These are phyloP conservation scores for Calamus simplicifolius DNA, from an alignment of 176 grass and related monocot species.

Conservation along the genomic window DNA sequence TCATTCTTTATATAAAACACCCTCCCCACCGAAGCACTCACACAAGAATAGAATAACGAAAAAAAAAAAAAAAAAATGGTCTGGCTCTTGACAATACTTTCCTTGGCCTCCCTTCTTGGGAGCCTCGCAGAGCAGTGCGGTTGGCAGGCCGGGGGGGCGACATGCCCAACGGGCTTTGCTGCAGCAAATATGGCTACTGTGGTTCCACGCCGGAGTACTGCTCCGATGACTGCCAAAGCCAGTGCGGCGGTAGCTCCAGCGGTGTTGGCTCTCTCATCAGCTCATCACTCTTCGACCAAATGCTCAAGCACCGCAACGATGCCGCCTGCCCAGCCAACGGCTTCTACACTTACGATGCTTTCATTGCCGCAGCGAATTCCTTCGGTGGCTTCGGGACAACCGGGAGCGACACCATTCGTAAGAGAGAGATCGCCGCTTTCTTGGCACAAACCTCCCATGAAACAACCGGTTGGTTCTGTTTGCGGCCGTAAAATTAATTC, in stretches of 20 bases:
- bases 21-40: too few relatives aligned
- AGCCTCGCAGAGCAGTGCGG: conserved; percentile 25
- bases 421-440: conserved; percentile 47
- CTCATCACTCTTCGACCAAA: conserved; percentile 25
- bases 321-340: conserved; percentile 15
- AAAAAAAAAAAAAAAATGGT: too few relatives aligned
- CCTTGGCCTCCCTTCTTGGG: too few relatives aligned
- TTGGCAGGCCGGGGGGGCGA: conserved; percentile 19
- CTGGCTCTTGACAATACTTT: too few relatives aligned
- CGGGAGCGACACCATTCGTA: neutral
- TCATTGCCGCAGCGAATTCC: conserved; percentile 33
- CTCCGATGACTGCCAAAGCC: conserved; percentile 25
- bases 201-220: conserved; percentile 24
- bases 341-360: conserved; percentile 49
- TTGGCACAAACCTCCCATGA: conserved; percentile 50
- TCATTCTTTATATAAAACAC: too few relatives aligned
- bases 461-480: conserved; percentile 20
- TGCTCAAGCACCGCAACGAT: conserved; percentile 51
- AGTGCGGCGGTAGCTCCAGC: conserved; percentile 8
- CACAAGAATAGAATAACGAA: too few relatives aligned
- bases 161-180: conserved; percentile 34
- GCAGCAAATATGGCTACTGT: conserved; percentile 37
- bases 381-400: conserved; percentile 30
- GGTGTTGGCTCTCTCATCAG: conserved; percentile 32
- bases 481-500: too few relatives aligned